Conservation (phyloP, 2,329 filamentous ascomycete genomes). For the Xylaria hypoxylon region DNA sequence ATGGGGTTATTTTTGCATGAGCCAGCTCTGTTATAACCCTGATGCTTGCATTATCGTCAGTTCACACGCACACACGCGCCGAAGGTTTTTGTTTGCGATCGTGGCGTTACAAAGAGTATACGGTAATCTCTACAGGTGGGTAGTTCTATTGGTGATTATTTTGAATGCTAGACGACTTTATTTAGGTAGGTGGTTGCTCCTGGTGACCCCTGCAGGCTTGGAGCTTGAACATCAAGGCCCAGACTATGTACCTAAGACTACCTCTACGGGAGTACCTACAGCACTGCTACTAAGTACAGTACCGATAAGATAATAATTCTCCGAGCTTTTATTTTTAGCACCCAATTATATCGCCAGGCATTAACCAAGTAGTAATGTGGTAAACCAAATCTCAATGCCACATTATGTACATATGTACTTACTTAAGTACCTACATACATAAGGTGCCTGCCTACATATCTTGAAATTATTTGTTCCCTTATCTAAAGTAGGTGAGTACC, state of each 20-base stretch:
- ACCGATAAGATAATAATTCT: slow-evolving; percentile 29
- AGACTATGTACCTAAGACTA: too few species aligned
- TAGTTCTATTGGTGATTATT: neutral
- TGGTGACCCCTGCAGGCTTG: neutral
- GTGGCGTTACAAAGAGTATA: neutral
- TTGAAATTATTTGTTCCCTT: too few species aligned
- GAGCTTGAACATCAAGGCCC: slow-evolving; percentile 2
- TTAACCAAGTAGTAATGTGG: too few species aligned
- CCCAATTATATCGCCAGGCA: slow-evolving; percentile 11
- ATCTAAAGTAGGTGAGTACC: too few species aligned
- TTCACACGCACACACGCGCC: too few species aligned
- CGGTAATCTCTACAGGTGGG: neutral
- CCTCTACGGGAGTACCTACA: too few species aligned
- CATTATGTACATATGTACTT: too few species aligned
- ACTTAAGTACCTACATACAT: too few species aligned
- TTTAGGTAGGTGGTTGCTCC: too few species aligned
- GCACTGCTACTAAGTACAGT: neutral
- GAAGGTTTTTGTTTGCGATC: neutral
- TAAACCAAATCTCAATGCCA: neutral
- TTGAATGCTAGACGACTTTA: neutral
- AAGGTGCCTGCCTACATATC: too few species aligned
- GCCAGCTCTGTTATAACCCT: neutral
- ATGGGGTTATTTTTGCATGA: neutral
- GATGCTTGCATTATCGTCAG: slow-evolving; percentile 16
- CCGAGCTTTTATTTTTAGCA: slow-evolving; percentile 23